Evolutionary conservation across 1,284 basidiomycete genomes (phyloP), one percentile per base, ranked within the genome.

Genomic region (Uromyces viciae-fabae): DNA sequence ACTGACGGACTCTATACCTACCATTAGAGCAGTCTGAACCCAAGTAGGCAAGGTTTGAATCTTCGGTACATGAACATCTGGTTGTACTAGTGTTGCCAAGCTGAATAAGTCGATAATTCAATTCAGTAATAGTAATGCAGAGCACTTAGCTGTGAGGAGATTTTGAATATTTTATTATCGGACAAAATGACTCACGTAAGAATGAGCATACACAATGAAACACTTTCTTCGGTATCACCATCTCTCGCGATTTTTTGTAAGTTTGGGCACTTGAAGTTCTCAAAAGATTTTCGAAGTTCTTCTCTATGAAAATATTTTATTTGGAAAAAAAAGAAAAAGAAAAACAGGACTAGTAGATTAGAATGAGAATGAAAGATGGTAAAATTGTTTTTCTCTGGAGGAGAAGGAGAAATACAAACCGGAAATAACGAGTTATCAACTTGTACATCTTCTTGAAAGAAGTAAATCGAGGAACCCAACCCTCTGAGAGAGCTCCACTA

Each of bases 401-500:
- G 28, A 19, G 60, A 36, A 71, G 15, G 22, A 14, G 7, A 31
- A 31, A 14, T 31, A 72, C 69, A 22, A 15, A 71, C 78, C 91
- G 89, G 84, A 93, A 92, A 85, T 94, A 95, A 85, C 94, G 93
- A 1, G 92, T 92, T 88, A 94, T 92, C 62, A 94, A 89, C 77
- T 94, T 90, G 86, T 93, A 94, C 60, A 95, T 89, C 28, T 92
- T 90, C 85, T 95, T 95, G 82, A 95, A 89, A 19, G 92, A 87
- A 85, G 89, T 91, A 86, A 94, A 93, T n/a, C 92, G 91, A 64
- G 95, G 87, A 76, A 94, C 92, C 94, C 93, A 95, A 86, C 93
- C 94, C 85, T 94, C 94, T 31, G 92, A 90, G 15, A 77, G 31
- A 15, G 62, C 64, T 49, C 64, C 75, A 69, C 75, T 77, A 33